phyloP scores from a whole-genome alignment of 805 yeast genomes.

The Hanseniaspora meyeri region DNA sequence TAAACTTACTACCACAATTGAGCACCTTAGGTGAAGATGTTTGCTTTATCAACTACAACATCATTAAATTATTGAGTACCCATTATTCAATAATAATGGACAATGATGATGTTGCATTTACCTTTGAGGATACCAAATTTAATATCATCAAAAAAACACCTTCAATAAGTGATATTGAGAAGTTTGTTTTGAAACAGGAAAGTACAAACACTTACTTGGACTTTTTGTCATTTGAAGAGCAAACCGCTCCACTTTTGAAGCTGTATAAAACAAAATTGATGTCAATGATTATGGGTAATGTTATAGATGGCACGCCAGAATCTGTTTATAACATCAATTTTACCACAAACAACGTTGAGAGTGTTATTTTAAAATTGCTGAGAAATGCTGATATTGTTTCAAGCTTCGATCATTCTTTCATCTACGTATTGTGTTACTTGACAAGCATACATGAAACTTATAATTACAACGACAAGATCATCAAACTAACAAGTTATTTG shows the following conservation, averaged over 20 bases:
- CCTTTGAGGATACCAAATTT: background rate
- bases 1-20: background rate
- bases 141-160: background rate
- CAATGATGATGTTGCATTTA: background rate
- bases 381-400: background rate
- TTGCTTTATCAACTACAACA: background rate
- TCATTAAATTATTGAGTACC: background rate
- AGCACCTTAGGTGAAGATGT: background rate
- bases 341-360: background rate
- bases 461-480: background rate
- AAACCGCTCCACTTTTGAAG: background rate
- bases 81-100: slow-evolving; percentile 3
- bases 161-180: background rate
- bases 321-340: background rate
- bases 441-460: background rate
- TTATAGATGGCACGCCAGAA: background rate
- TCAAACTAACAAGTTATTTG: background rate
- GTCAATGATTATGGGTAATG: background rate
- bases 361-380: background rate
- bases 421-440: background rate
- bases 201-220: background rate
- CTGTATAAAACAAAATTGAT: slow-evolving; percentile 1
- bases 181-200: background rate
- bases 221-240: background rate
- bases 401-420: background rate